phyloP scores from a whole-genome alignment of 208 protist species.

The Borovskyia barvae region DNA sequence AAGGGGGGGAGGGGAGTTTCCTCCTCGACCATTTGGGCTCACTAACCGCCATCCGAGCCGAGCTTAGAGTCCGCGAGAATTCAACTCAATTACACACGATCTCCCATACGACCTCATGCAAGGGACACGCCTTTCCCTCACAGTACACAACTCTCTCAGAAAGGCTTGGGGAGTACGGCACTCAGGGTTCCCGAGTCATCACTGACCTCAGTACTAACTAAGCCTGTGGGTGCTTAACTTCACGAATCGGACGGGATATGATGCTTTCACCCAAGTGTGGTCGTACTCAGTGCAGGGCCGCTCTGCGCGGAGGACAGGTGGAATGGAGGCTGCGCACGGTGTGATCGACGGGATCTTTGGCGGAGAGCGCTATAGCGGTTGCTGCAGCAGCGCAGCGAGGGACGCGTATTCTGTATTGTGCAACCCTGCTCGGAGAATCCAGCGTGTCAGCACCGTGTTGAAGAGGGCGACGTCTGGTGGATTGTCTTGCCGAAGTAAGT shows the following conservation, averaged over 20 bases:
- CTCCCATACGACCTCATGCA: too few species aligned
- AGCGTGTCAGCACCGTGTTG: slow-evolving; percentile 50
- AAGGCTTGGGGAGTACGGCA: slow-evolving; percentile 12
- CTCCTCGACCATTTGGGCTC: too few species aligned
- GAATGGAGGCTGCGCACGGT: too few species aligned
- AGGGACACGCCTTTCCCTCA: too few species aligned
- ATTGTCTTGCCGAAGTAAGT: slow-evolving; percentile 37
- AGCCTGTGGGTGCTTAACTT: slow-evolving; percentile 43
- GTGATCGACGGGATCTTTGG: too few species aligned
- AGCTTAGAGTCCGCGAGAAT: too few species aligned
- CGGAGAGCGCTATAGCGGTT: too few species aligned
- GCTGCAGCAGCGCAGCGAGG: slow-evolving; percentile 10
- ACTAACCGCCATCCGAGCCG: too few species aligned
- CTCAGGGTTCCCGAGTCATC: slow-evolving; percentile 5
- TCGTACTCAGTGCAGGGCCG: slow-evolving; percentile 28
- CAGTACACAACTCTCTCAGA: too few species aligned
- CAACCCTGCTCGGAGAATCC: slow-evolving; percentile 11
- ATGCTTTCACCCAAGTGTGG: slow-evolving; percentile 42
- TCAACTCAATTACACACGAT: too few species aligned
- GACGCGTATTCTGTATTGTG: slow-evolving; percentile 17
- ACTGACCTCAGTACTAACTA: slow-evolving; percentile 26
- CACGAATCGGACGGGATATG: slow-evolving; percentile 43
- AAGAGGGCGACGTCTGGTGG: slow-evolving; percentile 51
- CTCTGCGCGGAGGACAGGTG: too few species aligned
- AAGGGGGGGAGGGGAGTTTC: too few species aligned